Evolutionary conservation across 257 asterid species (phyloP).

Genomic region (Capsicum rhomboideum): DNA sequence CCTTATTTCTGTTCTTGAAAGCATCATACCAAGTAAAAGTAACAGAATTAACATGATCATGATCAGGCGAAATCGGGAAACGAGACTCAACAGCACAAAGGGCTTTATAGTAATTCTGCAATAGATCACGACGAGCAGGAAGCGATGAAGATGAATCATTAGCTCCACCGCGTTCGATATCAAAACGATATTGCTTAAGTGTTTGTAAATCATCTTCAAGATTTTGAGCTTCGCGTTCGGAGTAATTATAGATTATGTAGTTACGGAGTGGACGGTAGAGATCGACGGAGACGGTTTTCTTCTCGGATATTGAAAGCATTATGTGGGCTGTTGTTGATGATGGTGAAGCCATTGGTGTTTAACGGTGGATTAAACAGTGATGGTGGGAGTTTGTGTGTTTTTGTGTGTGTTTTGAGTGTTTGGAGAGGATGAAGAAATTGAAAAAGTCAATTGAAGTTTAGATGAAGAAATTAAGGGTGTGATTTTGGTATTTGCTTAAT

Average conservation of each 20-base stretch:
- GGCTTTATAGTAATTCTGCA: slow-evolving; percentile 84
- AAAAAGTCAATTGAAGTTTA: too few species aligned
- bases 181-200: slow-evolving; percentile 64
- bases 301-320: slow-evolving; percentile 84
- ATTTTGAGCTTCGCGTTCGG: slow-evolving; percentile 92
- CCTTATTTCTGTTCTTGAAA: slow-evolving; percentile 64
- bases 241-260: slow-evolving; percentile 66
- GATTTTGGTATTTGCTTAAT: too few species aligned
- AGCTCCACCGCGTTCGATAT: slow-evolving; percentile 58
- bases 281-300: slow-evolving; percentile 69
- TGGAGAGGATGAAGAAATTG: too few species aligned
- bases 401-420: not conserved
- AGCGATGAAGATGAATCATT: slow-evolving; percentile 45
- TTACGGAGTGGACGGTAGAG: slow-evolving; percentile 83
- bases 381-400: not conserved
- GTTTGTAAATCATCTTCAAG: slow-evolving; percentile 80
- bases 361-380: not conserved
- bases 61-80: slow-evolving; percentile 87
- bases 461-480: too few species aligned
- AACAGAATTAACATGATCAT: slow-evolving; percentile 72
- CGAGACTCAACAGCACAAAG: slow-evolving; percentile 93
- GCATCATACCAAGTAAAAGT: slow-evolving; percentile 95
- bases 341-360: slow-evolving; percentile 40
- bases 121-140: slow-evolving; percentile 77
- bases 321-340: slow-evolving; percentile 55